phyloP scores from a whole-genome alignment of 2,329 filamentous ascomycete species.

The Calonectria hawksworthii region DNA sequence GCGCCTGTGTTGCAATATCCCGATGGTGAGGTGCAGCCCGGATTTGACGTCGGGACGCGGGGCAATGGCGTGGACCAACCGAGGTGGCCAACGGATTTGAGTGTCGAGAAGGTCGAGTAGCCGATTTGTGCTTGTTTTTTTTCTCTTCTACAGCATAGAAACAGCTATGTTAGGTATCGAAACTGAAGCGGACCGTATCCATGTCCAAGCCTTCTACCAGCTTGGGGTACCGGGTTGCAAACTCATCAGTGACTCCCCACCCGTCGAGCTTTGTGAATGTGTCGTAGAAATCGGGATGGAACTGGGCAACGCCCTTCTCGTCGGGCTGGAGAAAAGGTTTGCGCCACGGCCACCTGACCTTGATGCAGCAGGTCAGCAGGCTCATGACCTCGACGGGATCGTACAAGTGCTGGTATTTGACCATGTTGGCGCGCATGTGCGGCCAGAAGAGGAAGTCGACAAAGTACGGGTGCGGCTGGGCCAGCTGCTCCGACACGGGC shows the following conservation, averaged over 20 bases:
- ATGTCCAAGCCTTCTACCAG: background rate
- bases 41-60: background rate
- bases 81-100: background rate
- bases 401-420: background rate
- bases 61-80: conserved; percentile 9
- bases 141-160: background rate
- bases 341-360: background rate
- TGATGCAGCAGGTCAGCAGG: background rate
- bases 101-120: background rate
- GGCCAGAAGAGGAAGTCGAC: conserved; percentile 10
- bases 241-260: background rate
- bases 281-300: conserved; percentile 1
- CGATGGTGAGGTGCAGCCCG: background rate
- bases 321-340: background rate
- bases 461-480: background rate
- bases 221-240: background rate
- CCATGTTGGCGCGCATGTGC: background rate
- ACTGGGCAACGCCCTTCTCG: background rate
- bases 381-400: background rate
- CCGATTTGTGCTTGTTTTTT: no score
- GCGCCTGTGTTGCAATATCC: background rate
- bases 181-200: background rate
- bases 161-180: background rate
- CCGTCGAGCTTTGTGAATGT: background rate
- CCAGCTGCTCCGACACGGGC: background rate